These are phyloP conservation scores for Daedalea quercina DNA, from an alignment of 768 basidiomycete genomes.

Conservation along the genomic window DNA sequence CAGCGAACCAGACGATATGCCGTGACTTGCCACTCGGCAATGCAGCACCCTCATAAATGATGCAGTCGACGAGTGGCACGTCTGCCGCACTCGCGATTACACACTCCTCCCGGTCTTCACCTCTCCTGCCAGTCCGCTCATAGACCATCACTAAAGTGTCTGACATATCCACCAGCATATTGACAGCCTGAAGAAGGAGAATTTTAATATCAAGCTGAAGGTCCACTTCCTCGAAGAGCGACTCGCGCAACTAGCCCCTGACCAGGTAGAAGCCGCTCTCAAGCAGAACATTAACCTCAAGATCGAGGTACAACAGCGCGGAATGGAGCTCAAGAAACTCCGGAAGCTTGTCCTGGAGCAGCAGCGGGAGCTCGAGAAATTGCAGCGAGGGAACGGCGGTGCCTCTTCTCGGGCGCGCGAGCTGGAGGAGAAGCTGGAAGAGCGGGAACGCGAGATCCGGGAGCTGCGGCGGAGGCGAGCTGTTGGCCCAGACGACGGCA, in stretches of 20 bases:
- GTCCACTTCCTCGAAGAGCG: constrained; percentile 95
- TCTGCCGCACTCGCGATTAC: background rate
- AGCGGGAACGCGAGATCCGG: constrained; percentile 61
- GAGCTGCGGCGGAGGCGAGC: constrained; percentile 52
- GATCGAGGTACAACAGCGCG: constrained; percentile 84
- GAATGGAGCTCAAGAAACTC: constrained; percentile 86
- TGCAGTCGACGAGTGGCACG: too few relatives aligned
- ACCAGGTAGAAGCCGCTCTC: constrained; percentile 86
- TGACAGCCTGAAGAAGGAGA: constrained; percentile 93
- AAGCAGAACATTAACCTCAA: constrained; percentile 93
- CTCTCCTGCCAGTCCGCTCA: background rate
- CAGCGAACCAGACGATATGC: too few relatives aligned
- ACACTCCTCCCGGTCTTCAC: background rate
- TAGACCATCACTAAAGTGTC: background rate
- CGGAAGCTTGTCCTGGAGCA: constrained; percentile 85
- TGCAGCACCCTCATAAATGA: too few relatives aligned
- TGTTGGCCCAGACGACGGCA: constrained; percentile 37
- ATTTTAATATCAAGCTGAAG: constrained; percentile 93
- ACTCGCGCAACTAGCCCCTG: constrained; percentile 81
- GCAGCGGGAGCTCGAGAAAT: constrained; percentile 70
- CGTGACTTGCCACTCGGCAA: too few relatives aligned
- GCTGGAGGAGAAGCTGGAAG: constrained; percentile 69
- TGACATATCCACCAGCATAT: constrained; percentile 59
- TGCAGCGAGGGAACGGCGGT: constrained; percentile 42
- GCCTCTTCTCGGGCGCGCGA: constrained; percentile 58